Percentiles rank a stretch among this genome's conserved stretches.
Conservation (phyloP, 768 basidiomycete species). For the Suillus subaureus region DNA sequence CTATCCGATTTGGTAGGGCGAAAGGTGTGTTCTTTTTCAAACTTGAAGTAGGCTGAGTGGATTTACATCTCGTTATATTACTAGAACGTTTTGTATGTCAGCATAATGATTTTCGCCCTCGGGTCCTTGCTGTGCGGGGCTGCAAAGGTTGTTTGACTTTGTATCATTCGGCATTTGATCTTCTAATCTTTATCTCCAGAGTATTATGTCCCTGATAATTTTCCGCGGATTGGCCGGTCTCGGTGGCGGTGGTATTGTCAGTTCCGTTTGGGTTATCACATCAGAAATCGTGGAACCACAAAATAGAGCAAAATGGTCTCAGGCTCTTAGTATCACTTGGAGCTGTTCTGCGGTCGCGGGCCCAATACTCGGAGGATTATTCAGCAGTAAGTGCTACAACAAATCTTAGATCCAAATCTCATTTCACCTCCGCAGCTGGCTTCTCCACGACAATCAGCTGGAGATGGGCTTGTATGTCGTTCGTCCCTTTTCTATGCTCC, state of each 20-base stretch:
- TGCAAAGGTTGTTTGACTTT: slow-evolving; percentile 53
- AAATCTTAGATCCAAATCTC: slow-evolving; percentile 18
- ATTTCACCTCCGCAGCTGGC: slow-evolving; percentile 32
- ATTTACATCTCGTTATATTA: slow-evolving; percentile 8
- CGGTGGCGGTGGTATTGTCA: slow-evolving; percentile 88
- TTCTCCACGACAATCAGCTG: slow-evolving; percentile 49
- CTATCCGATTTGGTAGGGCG: slow-evolving; percentile 80
- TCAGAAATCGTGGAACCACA: slow-evolving; percentile 78
- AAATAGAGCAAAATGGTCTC: slow-evolving; percentile 80
- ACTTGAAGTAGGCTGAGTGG: slow-evolving; percentile 6
- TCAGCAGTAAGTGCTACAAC: slow-evolving; percentile 59
- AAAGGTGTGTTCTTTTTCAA: slow-evolving; percentile 51
- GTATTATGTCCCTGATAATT: slow-evolving; percentile 63
- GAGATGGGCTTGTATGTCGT: slow-evolving; percentile 83
- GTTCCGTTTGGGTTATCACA: slow-evolving; percentile 84
- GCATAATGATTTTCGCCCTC: slow-evolving; percentile 73
- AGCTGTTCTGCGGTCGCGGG: slow-evolving; percentile 84
- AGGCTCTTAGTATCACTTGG: slow-evolving; percentile 85
- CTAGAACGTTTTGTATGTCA: slow-evolving; percentile 69
- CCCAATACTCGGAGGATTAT: slow-evolving; percentile 79
- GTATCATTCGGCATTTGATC: slow-evolving; percentile 17
- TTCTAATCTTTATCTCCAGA: slow-evolving; percentile 28
- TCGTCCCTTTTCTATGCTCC: slow-evolving; percentile 10
- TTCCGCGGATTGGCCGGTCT: slow-evolving; percentile 70
- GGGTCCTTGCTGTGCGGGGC: slow-evolving; percentile 82